Percentiles rank a stretch among this genome's conserved stretches.
These are phyloP conservation scores for Penicillium flavigenum DNA, from an alignment of 495 filamentous ascomycete species.

Conservation along the genomic window DNA sequence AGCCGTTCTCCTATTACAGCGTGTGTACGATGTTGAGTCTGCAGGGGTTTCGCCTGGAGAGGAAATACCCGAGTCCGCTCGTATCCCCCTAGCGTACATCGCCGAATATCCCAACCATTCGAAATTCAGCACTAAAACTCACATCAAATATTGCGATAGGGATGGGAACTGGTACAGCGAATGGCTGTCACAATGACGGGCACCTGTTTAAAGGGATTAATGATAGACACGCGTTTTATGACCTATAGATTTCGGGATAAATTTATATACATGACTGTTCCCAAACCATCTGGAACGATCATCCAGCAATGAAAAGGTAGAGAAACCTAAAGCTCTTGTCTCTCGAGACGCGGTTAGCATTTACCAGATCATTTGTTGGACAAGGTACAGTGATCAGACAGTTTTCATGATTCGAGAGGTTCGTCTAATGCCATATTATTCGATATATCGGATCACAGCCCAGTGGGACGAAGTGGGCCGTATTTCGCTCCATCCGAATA, in stretches of 20 bases:
- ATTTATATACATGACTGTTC: neutral
- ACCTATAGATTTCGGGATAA: neutral
- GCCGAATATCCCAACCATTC: constrained; percentile 1
- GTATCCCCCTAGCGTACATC: neutral
- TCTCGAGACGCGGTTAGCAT: too few relatives aligned
- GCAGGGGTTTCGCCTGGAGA: neutral
- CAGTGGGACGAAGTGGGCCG: neutral
- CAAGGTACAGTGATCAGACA: neutral
- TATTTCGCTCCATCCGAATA: neutral
- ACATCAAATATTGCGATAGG: neutral
- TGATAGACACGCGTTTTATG: neutral
- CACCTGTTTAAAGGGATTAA: neutral
- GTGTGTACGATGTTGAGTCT: constrained; percentile 2
- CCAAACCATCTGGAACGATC: neutral
- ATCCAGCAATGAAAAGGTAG: neutral
- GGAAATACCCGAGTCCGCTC: neutral
- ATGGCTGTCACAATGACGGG: neutral
- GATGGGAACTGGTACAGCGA: constrained; percentile 6
- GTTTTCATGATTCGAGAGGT: too few relatives aligned
- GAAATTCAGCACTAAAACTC: neutral
- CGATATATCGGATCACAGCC: neutral
- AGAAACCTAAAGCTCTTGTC: neutral
- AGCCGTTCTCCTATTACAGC: neutral
- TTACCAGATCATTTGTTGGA: too few relatives aligned
- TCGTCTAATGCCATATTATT: neutral